phyloP scores from a whole-genome alignment of 2,329 filamentous ascomycete species.

The Chalaropsis ovoidea region DNA sequence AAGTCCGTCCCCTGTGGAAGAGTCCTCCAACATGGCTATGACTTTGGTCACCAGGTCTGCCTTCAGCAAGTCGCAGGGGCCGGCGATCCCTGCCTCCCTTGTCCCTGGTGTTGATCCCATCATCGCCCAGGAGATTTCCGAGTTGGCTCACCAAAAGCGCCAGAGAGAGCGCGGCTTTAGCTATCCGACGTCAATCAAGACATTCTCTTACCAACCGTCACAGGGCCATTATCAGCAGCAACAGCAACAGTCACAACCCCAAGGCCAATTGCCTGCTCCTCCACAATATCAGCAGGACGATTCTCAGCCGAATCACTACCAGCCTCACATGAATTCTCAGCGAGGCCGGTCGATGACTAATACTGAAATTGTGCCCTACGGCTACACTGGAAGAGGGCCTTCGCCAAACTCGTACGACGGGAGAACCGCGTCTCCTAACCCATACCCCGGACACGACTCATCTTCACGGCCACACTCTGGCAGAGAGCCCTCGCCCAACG shows the following conservation, averaged over 20 bases:
- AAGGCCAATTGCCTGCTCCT: constrained; percentile 27
- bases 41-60: constrained; percentile 21
- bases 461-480: constrained; percentile 17
- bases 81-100: constrained; percentile 46
- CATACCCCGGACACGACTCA: neutral
- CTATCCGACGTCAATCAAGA: constrained; percentile 32
- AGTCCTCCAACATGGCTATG: constrained; percentile 25
- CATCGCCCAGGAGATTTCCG: constrained; percentile 47
- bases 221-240: constrained; percentile 26
- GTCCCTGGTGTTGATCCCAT: constrained; percentile 51
- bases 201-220: constrained; percentile 31
- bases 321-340: neutral
- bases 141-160: constrained; percentile 48
- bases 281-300: constrained; percentile 12
- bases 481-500: constrained; percentile 13
- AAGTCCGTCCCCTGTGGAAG: constrained; percentile 20
- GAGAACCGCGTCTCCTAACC: constrained; percentile 7
- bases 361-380: constrained; percentile 24
- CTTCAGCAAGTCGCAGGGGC: constrained; percentile 26
- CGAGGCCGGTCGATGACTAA: constrained; percentile 23
- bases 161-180: constrained; percentile 39
- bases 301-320: constrained; percentile 3
- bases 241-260: constrained; percentile 32
- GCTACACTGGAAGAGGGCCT: constrained; percentile 21
- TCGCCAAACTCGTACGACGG: constrained; percentile 17